Base-by-base conservation (phyloP, 208 protist species). In the Angomonas desouzai region DNA sequence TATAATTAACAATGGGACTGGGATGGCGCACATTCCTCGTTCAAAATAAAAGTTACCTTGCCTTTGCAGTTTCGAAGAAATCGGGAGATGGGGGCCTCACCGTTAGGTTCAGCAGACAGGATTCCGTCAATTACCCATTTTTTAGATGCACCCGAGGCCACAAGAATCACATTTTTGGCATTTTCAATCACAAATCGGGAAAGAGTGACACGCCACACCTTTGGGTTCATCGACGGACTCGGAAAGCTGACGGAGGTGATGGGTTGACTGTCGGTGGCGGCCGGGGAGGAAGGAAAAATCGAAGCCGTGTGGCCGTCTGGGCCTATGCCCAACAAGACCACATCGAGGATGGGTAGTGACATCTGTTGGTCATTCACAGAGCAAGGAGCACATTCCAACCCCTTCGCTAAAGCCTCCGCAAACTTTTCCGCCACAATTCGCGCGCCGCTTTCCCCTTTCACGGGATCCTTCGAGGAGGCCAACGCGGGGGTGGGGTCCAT, bases 271-370 rank as follows among this genome's bases (percentile, higher is more conserved):
- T 89, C 82, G 18, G 28, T 6, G n/a, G 68, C 75, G 0, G 84
- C 88, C 27, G 76, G 56, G 0, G 81, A 89, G 58, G 70, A 70
- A 4, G 88, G 88, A 48, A 94, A 94, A 40, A 94, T 80, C 40
- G 88, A 94, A 0, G 84, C 84, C 16, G 84, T 91, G 77, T 94
- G 88, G 3, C 88, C 87, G 34, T 94, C 88, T 0, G 80, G 62
- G 55, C 88, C 88, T 27, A 94, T 79, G 25, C 88, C 88, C 27
- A 94, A 78, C 27, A 94, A 71, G 1, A 91, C 80, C 48, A 94
- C 73, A 62, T 94, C 88, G 45, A 89, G 62, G 0, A 83, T 60
- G 2, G 82, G 88, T 11, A 84, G 49, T 11, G 25, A 22, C n/a
- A 38, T 72, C 29, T 10, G 55, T 20, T 10, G 64, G 55, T 45